phyloP scores from a whole-genome alignment of 2,329 filamentous ascomycete species.

The Curvularia sp. region DNA sequence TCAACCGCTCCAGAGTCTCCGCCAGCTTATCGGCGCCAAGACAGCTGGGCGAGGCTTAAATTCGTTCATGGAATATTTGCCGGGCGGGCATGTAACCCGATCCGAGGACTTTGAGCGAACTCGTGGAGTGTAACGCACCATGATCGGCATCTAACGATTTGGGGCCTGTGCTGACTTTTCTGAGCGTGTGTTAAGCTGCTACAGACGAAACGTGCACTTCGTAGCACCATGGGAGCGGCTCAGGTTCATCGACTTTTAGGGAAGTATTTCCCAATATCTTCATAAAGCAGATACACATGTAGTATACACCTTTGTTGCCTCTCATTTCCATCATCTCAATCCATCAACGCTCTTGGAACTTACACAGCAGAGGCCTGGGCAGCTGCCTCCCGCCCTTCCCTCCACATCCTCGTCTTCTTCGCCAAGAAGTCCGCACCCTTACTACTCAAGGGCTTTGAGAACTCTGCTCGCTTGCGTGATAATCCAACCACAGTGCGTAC shows the following conservation, averaged over 20 bases:
- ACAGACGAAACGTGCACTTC: not conserved
- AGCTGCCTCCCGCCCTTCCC: not conserved
- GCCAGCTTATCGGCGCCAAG: not conserved
- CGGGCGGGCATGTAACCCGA: not conserved
- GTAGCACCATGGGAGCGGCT: not conserved
- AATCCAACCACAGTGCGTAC: constrained; percentile 7
- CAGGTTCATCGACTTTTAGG: not conserved
- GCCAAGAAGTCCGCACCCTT: constrained; percentile 18
- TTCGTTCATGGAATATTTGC: not conserved
- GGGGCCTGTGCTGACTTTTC: not conserved
- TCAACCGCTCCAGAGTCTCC: not conserved
- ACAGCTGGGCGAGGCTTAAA: not conserved
- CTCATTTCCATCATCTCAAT: not conserved
- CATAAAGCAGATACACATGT: constrained; percentile 8
- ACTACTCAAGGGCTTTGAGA: constrained; percentile 19
- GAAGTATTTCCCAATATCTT: not conserved
- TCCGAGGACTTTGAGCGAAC: not conserved
- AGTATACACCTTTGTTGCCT: constrained; percentile 5
- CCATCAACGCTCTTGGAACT: too few species aligned
- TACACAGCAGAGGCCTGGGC: constrained; percentile 4
- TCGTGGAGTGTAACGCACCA: not conserved
- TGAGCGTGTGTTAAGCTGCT: not conserved
- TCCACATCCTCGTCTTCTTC: constrained; percentile 10
- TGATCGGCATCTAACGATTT: not conserved
- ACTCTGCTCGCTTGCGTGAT: constrained; percentile 9